Percentiles rank a stretch among this genome's conserved stretches.
Evolutionary conservation across 192 early-diverging fungal genomes (phyloP).

Genomic region (Rhizoclosmatium globosum): DNA sequence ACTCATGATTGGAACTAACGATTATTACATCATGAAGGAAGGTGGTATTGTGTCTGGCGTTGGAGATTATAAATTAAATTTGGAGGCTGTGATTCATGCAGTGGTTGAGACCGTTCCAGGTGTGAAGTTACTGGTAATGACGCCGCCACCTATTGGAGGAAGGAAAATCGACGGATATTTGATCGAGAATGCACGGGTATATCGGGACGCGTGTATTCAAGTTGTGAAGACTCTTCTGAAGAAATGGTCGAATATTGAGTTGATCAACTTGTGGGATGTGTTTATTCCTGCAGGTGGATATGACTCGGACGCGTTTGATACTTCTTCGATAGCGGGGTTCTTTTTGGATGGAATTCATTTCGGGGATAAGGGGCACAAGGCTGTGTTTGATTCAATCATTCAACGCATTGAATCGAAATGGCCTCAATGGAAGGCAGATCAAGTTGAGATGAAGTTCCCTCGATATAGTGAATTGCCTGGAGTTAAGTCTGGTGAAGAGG

Average conservation of each 20-base stretch:
- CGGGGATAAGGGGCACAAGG: background rate
- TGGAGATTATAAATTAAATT: slow-evolving; percentile 59
- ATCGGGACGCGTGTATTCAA: slow-evolving; percentile 37
- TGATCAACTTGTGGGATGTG: slow-evolving; percentile 36
- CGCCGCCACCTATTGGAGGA: slow-evolving; percentile 75
- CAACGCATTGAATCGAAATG: background rate
- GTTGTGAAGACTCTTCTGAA: background rate
- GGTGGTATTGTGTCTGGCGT: slow-evolving; percentile 66
- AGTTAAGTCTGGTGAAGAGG: no score
- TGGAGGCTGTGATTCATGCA: slow-evolving; percentile 61
- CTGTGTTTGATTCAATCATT: background rate
- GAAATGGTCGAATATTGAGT: slow-evolving; percentile 4
- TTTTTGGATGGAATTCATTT: slow-evolving; percentile 6
- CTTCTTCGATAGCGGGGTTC: background rate
- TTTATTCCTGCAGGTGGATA: background rate
- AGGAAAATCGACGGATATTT: slow-evolving; percentile 13
- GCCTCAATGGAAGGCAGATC: background rate
- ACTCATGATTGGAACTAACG: slow-evolving; percentile 84
- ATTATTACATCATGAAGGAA: slow-evolving; percentile 55
- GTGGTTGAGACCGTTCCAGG: slow-evolving; percentile 67
- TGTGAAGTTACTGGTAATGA: slow-evolving; percentile 71
- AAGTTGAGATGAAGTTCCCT: background rate
- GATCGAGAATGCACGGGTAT: slow-evolving; percentile 6
- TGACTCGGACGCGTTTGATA: slow-evolving; percentile 29
- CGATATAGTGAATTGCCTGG: no score